Evolutionary conservation across 805 yeast genomes (phyloP).

Genomic region (Ascoidea asiatica): DNA sequence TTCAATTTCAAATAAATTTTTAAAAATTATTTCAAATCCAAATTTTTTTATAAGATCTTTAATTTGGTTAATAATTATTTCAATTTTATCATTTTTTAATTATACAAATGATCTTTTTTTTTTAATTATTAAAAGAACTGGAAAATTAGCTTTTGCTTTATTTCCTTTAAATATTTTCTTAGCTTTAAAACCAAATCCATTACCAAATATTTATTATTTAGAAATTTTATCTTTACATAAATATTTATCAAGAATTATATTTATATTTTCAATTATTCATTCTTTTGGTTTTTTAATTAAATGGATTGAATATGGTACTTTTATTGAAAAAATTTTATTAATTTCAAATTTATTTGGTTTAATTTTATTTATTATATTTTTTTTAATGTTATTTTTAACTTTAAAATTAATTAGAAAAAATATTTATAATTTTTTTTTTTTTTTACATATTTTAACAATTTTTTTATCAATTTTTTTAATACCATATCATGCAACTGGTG

Average conservation of each 20-base stretch:
- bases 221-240: constrained; percentile 47
- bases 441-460: constrained; percentile 39
- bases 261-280: constrained; percentile 33
- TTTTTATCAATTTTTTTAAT: constrained; percentile 30
- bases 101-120: constrained; percentile 20
- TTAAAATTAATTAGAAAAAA: constrained; percentile 33
- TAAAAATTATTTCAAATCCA: constrained; percentile 17
- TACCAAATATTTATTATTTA: constrained; percentile 35
- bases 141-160: constrained; percentile 45
- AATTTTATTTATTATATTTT: constrained; percentile 21
- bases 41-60: constrained; percentile 20
- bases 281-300: constrained; percentile 34
- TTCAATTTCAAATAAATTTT: constrained; percentile 21
- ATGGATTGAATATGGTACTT: constrained; percentile 30
- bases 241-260: constrained; percentile 53
- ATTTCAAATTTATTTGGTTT: constrained; percentile 40
- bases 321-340: constrained; percentile 18
- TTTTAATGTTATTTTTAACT: constrained; percentile 31
- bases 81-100: constrained; percentile 21
- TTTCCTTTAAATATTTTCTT: constrained; percentile 44
- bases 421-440: constrained; percentile 39
- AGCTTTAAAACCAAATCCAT: constrained; percentile 41
- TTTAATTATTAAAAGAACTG: constrained; percentile 39
- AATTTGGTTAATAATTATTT: constrained; percentile 21
- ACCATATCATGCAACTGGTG: constrained; percentile 59